Percentiles rank a stretch among this genome's conserved stretches.
phyloP scores from a whole-genome alignment of 768 basidiomycete genomes.

The Hortiboletus flavorubellus region DNA sequence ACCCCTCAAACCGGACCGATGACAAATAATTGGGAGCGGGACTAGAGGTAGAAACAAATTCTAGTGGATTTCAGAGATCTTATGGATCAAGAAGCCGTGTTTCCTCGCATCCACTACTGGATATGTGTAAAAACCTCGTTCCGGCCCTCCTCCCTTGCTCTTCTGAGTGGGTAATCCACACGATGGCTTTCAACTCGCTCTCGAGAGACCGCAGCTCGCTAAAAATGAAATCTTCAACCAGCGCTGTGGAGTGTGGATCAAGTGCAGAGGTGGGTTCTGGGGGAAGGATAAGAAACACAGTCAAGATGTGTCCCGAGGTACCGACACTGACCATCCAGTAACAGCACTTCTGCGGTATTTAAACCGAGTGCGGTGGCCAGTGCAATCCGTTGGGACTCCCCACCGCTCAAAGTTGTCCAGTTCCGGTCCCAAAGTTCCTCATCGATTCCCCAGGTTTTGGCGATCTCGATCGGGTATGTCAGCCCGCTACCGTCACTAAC shows the following conservation, averaged over 20 bases:
- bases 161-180: constrained; percentile 89
- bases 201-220: constrained; percentile 47
- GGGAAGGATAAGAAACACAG: neutral
- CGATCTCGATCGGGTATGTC: constrained; percentile 50
- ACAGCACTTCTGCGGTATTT: constrained; percentile 70
- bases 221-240: constrained; percentile 63
- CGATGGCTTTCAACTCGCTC: constrained; percentile 59
- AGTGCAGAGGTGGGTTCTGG: constrained; percentile 89
- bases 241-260: constrained; percentile 60
- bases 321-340: constrained; percentile 65
- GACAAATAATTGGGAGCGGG: neutral
- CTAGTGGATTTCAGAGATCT: neutral
- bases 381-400: constrained; percentile 82
- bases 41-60: neutral
- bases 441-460: constrained; percentile 64
- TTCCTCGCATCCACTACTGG: constrained; percentile 42
- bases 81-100: constrained; percentile 27
- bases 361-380: constrained; percentile 73
- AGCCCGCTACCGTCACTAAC: constrained; percentile 22
- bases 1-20: neutral
- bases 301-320: neutral
- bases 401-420: constrained; percentile 82
- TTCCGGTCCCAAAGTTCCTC: constrained; percentile 70
- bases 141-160: constrained; percentile 77
- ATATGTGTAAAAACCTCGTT: constrained; percentile 57